Evolutionary conservation across 2,329 filamentous ascomycete species (phyloP).

Genomic region (Eutypa lata): DNA sequence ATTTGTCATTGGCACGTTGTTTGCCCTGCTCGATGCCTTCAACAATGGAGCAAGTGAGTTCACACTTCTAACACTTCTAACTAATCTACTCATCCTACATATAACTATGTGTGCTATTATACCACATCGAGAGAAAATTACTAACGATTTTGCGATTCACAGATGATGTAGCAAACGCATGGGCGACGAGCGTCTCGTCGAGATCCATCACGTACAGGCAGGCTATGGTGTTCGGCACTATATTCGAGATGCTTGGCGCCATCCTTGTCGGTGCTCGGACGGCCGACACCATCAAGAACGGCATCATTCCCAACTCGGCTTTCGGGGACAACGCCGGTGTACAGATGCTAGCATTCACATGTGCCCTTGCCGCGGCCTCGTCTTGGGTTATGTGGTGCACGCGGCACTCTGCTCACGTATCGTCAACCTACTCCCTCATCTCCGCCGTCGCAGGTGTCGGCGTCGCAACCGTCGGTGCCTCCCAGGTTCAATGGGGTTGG

Average conservation of each 20-base stretch:
- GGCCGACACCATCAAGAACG: constrained; percentile 77
- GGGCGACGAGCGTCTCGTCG: constrained; percentile 80
- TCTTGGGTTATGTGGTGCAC: constrained; percentile 82
- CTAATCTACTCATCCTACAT: too few species aligned
- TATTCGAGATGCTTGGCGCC: constrained; percentile 68
- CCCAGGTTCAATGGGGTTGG: constrained; percentile 67
- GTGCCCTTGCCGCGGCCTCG: constrained; percentile 61
- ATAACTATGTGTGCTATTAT: too few species aligned
- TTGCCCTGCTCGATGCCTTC: constrained; percentile 73
- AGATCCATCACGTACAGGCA: constrained; percentile 68
- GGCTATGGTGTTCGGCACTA: constrained; percentile 62
- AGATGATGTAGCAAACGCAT: constrained; percentile 84
- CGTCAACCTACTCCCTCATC: constrained; percentile 69
- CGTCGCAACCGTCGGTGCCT: constrained; percentile 62
- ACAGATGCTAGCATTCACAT: constrained; percentile 66
- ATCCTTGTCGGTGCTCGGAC: constrained; percentile 66
- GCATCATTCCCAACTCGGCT: constrained; percentile 60
- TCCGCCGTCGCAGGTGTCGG: constrained; percentile 67
- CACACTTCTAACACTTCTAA: not conserved
- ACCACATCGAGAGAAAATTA: too few species aligned
- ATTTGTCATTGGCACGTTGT: constrained; percentile 72
- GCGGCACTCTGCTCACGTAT: constrained; percentile 68
- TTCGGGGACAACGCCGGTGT: constrained; percentile 62
- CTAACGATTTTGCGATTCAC: constrained; percentile 9
- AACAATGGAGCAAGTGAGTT: constrained; percentile 75